Base-by-base conservation (phyloP, 2,329 filamentous ascomycete species). In the Monosporascus sp. region DNA sequence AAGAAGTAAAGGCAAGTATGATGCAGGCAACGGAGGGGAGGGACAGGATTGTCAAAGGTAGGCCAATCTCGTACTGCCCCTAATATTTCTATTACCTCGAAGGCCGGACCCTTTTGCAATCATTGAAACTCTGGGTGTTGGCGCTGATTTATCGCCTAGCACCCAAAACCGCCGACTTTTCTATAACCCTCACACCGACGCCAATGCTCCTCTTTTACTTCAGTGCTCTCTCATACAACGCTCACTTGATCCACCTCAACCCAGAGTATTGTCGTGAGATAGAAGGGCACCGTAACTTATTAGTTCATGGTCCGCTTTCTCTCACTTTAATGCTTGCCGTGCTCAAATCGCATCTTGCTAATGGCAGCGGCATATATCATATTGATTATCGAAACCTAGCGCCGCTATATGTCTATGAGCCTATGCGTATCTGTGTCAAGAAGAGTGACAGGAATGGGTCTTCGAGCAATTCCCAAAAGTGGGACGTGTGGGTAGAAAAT, bases 191-290 rank as follows among this genome's bases (percentile, higher is more conserved):
- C 24, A 80, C 73, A 0, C 90, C 91, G 1, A 85, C 86, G 2
- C 76, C 81, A 3, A 75, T 80, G 5, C 80, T 97, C 5, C 83
- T 99, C 51, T 96, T 96, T 73, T 85, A 92, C 54, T 97, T 93
- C 76, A 94, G 88, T 20, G 91, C 91, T 0, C 81, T 99, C 36
- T 93, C 89, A 2, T 92, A 90, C 76, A 99, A 99, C 70, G 90
- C 90, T 1, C 94, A 99, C 71, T 78, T 81, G 17, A 97, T 99
- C 61, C 94, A 99, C 72, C 78, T 96, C 22, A 89, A 97, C 68
- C 80, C 78, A 1, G 66, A 78, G 44, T 95, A 90, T 71, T 85
- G 85, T 50, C 79, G 79, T 39, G 74, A 81, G 14, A 74, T 85
- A 14, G 94, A 97, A 69, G 88, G 88, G 11, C 86, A 95, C 67